Evolutionary conservation across 106 monocot species (phyloP).

Genomic region (Acanthochlamys bracteata): DNA sequence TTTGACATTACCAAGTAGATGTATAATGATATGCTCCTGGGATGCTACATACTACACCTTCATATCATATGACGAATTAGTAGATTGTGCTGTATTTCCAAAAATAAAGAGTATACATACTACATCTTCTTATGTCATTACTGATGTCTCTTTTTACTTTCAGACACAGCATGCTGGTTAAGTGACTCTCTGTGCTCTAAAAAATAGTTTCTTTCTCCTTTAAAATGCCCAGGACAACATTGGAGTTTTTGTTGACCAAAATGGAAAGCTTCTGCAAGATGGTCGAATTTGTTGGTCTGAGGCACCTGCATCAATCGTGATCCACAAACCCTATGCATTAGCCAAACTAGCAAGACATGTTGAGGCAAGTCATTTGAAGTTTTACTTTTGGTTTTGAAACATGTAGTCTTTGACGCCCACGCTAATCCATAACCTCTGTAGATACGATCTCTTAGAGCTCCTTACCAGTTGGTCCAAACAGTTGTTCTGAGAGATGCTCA

Average conservation of each 20-base stretch:
- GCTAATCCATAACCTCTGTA: too few relatives aligned
- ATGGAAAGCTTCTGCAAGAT: constrained; percentile 96
- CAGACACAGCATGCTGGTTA: too few relatives aligned
- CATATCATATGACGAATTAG: too few relatives aligned
- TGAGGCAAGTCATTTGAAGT: constrained; percentile 36
- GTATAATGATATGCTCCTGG: too few relatives aligned
- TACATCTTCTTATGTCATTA: too few relatives aligned
- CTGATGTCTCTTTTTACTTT: too few relatives aligned
- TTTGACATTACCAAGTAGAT: too few relatives aligned
- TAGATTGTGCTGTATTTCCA: too few relatives aligned
- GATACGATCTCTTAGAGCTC: constrained; percentile 86
- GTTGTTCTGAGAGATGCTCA: constrained; percentile 77
- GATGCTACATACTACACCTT: too few relatives aligned
- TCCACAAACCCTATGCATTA: constrained; percentile 78
- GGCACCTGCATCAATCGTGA: constrained; percentile 62
- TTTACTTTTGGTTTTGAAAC: constrained; percentile 1
- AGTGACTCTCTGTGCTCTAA: too few relatives aligned
- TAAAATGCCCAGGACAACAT: constrained; percentile 66
- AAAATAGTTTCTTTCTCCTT: background rate
- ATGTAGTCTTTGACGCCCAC: too few relatives aligned
- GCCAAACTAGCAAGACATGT: constrained; percentile 71
- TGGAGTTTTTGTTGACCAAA: constrained; percentile 99
- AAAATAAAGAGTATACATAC: too few relatives aligned
- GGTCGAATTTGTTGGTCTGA: constrained; percentile 94
- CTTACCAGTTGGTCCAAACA: constrained; percentile 87